Percentiles rank a stretch among this genome's conserved stretches.
Evolutionary conservation across 352 stramenopile genomes (phyloP).

Genomic region (Phytophthora nicotianae): DNA sequence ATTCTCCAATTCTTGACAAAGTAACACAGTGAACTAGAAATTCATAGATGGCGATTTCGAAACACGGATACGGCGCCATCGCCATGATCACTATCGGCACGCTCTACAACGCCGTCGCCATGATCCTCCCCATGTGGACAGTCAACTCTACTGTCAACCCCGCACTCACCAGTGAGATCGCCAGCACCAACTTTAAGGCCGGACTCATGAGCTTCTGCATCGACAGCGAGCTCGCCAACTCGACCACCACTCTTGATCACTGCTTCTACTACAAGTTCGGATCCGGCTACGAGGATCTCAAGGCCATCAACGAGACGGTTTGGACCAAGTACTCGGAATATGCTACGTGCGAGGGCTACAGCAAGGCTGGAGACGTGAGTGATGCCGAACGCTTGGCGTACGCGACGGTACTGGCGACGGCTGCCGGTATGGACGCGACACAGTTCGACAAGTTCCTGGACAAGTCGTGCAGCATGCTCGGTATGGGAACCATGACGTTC

Average conservation of each 20-base stretch:
- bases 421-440: conserved; percentile 45
- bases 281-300: conserved; percentile 48
- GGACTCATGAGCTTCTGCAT: conserved; percentile 42
- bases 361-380: conserved; percentile 33
- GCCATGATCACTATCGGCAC: conserved; percentile 21
- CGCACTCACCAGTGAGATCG: conserved; percentile 12
- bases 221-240: conserved; percentile 52
- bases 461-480: conserved; percentile 52
- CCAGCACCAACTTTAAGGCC: conserved; percentile 29
- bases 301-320: conserved; percentile 34
- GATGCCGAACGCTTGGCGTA: conserved; percentile 37
- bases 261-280: conserved; percentile 72
- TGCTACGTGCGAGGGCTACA: conserved; percentile 57
- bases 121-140: conserved; percentile 24
- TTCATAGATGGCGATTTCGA: conserved; percentile 18
- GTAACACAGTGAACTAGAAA: conserved; percentile 1
- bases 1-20: conserved; percentile 7
- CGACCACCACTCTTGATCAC: conserved; percentile 47
- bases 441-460: conserved; percentile 66
- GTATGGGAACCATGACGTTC: conserved; percentile 50
- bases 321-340: conserved; percentile 49
- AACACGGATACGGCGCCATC: conserved; percentile 23
- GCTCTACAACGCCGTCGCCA: conserved; percentile 25
- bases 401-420: conserved; percentile 37
- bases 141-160: conserved; percentile 25